Base-by-base conservation (phyloP, 2,329 filamentous ascomycete species). In the Ploettnerulaceae sp. region DNA sequence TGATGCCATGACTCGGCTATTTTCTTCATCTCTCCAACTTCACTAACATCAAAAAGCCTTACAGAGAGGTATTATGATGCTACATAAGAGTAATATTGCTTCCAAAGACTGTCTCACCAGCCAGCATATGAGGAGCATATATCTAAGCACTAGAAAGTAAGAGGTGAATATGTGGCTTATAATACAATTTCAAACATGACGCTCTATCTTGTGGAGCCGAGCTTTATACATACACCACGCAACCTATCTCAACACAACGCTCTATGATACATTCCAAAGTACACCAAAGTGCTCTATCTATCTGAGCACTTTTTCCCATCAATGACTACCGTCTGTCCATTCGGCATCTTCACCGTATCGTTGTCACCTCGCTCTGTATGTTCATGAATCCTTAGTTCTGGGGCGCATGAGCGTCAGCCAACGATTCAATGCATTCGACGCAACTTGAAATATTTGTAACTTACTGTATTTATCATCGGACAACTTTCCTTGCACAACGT, bases 291-390 rank as follows among this genome's bases (percentile, higher is more conserved):
- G 2, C n/a, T 34, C 31, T 46, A 53, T 9, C n/a, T 32, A 33
- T 57, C 55, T 8, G 47, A 52, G 38, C 60, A 64, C 32, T 52
- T 62, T 51, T 61, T 62, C 37, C 61, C 61, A 57, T 64, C 63
- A 53, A 64, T 62, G 6, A 60, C 56, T 18, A 64, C 56, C 26
- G 54, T 56, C 52, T 63, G 50, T 33, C 61, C 62, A 52, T 63
- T 62, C 20, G 65, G 64, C 61, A 80, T 72, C 68, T 90, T 94
- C 60, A 96, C 80, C 25, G 84, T 87, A 58, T 96, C 89, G 63
- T 98, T 98, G 68, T 97, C 86, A 44, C 93, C 89, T 55, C 88
- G 76, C 67, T 98, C 91, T 22, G 85, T 98, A 55, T 95, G 72
- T 51, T 95, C 78, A 66, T 97, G 93, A 68, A 98, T 96, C 41